phyloP scores from a whole-genome alignment of 805 yeast species.

The Isabelozyma heimii region DNA sequence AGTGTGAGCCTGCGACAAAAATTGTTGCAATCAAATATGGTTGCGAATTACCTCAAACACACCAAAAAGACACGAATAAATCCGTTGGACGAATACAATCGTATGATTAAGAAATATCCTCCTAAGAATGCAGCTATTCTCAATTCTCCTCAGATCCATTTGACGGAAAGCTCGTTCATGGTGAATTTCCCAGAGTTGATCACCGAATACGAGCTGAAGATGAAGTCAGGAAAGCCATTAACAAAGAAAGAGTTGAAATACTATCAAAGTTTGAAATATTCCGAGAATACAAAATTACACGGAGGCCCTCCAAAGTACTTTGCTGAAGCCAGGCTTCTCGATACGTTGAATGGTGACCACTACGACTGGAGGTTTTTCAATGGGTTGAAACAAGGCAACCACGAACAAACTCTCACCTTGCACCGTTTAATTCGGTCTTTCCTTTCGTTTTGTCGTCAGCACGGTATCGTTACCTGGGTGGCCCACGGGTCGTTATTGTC shows the following conservation, averaged over 20 bases:
- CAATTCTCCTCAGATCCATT: slow-evolving; percentile 22
- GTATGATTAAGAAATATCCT: slow-evolving; percentile 13
- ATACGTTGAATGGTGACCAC: slow-evolving; percentile 36
- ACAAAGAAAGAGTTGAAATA: slow-evolving; percentile 23
- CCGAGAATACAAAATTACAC: slow-evolving; percentile 20
- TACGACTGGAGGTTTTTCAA: slow-evolving; percentile 60
- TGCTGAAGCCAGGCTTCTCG: slow-evolving; percentile 27
- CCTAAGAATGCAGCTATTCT: slow-evolving; percentile 21
- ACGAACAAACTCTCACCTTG: slow-evolving; percentile 34
- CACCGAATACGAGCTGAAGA: slow-evolving; percentile 9
- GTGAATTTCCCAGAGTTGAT: slow-evolving; percentile 18
- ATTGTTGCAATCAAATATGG: slow-evolving; percentile 20
- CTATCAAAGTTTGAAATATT: slow-evolving; percentile 29
- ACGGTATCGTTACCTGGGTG: slow-evolving; percentile 54
- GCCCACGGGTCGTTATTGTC: slow-evolving; percentile 65
- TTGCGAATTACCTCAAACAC: slow-evolving; percentile 14
- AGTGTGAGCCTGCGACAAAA: slow-evolving; percentile 8
- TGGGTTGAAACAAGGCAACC: slow-evolving; percentile 47
- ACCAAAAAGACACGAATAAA: slow-evolving; percentile 12
- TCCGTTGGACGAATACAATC: slow-evolving; percentile 14
- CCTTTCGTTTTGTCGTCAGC: slow-evolving; percentile 45
- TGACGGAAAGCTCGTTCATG: slow-evolving; percentile 25
- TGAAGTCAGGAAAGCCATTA: slow-evolving; percentile 14
- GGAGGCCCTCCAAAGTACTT: slow-evolving; percentile 41
- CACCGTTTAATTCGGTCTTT: slow-evolving; percentile 53